These are phyloP conservation scores for Endocarpon pusillum DNA, from an alignment of 495 filamentous ascomycete genomes.

Conservation along the genomic window DNA sequence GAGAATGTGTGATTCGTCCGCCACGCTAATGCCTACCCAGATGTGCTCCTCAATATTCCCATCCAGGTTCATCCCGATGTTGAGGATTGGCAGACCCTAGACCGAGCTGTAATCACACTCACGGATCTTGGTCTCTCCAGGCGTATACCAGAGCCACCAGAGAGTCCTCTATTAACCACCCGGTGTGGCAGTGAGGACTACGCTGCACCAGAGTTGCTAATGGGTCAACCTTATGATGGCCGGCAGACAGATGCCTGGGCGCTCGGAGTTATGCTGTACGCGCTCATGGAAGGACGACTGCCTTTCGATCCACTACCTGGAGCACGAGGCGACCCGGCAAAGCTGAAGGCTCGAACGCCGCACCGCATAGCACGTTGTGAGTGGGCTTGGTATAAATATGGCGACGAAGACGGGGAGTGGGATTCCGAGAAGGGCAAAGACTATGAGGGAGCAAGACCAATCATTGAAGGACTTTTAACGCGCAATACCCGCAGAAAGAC, in stretches of 20 bases:
- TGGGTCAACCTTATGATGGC: slow-evolving; percentile 90
- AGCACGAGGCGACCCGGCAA: slow-evolving; percentile 48
- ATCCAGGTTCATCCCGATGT: slow-evolving; percentile 29
- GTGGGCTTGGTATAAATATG: slow-evolving; percentile 83
- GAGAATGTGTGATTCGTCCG: slow-evolving; percentile 1
- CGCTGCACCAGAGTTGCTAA: slow-evolving; percentile 86
- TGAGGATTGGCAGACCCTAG: slow-evolving; percentile 51
- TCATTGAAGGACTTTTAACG: slow-evolving; percentile 69
- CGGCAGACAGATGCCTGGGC: slow-evolving; percentile 90
- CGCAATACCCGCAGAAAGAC: slow-evolving; percentile 58
- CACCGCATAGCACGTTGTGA: slow-evolving; percentile 91
- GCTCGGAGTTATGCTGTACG: slow-evolving; percentile 81
- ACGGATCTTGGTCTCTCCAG: slow-evolving; percentile 87
- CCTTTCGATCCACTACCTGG: slow-evolving; percentile 80
- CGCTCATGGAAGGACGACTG: slow-evolving; percentile 76
- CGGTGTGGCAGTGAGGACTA: slow-evolving; percentile 95
- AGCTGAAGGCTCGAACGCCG: slow-evolving; percentile 56
- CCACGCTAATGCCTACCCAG: slow-evolving; percentile 29
- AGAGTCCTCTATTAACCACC: slow-evolving; percentile 59
- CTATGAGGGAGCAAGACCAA: slow-evolving; percentile 55
- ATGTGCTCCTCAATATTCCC: slow-evolving; percentile 77
- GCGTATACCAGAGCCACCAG: slow-evolving; percentile 53
- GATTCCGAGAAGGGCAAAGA: slow-evolving; percentile 38
- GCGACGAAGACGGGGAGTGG: slow-evolving; percentile 57
- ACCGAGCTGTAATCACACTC: slow-evolving; percentile 67